Conservation (phyloP, 371 early-diverging fungal species). For the Mortierella sp. region DNA sequence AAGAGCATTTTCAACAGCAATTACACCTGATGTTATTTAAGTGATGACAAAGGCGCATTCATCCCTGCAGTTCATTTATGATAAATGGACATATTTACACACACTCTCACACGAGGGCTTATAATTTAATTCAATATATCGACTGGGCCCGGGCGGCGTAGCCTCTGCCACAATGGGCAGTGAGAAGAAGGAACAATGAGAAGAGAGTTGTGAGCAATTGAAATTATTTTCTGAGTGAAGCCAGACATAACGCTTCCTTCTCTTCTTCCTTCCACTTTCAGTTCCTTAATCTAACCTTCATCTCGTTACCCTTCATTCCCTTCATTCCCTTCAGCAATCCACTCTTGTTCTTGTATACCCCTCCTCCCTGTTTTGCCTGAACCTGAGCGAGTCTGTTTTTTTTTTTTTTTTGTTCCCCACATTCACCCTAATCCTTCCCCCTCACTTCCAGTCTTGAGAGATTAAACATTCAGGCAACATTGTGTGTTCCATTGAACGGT, state of each 20-base stretch:
- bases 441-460: background rate
- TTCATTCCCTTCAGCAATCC: background rate
- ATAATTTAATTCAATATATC: background rate
- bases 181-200: background rate
- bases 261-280: background rate
- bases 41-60: background rate
- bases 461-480: background rate
- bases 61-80: slow-evolving; percentile 5
- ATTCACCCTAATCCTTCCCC: background rate
- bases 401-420: background rate
- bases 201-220: slow-evolving; percentile 1
- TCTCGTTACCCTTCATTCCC: background rate
- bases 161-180: background rate
- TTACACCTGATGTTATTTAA: background rate
- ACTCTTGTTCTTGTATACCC: background rate
- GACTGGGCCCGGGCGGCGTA: slow-evolving; percentile 11
- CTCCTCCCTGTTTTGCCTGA: background rate
- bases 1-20: background rate
- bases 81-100: background rate
- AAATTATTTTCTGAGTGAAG: background rate
- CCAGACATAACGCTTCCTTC: background rate
- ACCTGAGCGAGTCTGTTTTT: background rate
- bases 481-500: too few relatives aligned
- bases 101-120: background rate
- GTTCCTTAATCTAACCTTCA: too few relatives aligned